Evolutionary conservation across 192 early-diverging fungal genomes (phyloP).

Genomic region (Coemansia sp.): DNA sequence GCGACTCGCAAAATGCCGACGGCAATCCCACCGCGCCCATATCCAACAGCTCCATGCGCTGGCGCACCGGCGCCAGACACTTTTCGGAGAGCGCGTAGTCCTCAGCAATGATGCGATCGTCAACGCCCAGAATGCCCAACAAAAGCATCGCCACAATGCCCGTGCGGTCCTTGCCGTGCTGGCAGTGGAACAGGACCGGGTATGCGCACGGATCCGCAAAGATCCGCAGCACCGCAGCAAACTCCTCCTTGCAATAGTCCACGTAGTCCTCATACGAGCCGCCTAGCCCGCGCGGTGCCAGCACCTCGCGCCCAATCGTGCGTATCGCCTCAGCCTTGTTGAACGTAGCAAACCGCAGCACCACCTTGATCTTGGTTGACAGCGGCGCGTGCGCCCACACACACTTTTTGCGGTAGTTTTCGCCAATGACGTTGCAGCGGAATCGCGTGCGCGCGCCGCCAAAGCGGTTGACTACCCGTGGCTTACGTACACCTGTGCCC

Average conservation of each 20-base stretch:
- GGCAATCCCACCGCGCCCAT: conserved; percentile 55
- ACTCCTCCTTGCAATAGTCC: conserved; percentile 51
- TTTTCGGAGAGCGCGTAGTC: conserved; percentile 56
- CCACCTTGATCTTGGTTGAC: conserved; percentile 48
- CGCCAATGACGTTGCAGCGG: conserved; percentile 51
- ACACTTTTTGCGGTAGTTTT: conserved; percentile 48
- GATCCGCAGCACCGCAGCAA: conserved; percentile 49
- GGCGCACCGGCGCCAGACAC: conserved; percentile 41
- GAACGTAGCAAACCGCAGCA: conserved; percentile 46
- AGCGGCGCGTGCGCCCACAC: conserved; percentile 48
- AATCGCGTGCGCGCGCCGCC: conserved; percentile 37
- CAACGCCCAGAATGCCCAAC: conserved; percentile 52
- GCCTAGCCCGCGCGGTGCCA: conserved; percentile 44
- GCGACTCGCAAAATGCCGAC: conserved; percentile 50
- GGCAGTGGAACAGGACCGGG: conserved; percentile 64
- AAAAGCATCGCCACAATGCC: conserved; percentile 58
- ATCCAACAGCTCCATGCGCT: conserved; percentile 49
- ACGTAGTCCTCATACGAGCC: conserved; percentile 54
- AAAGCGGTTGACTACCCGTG: conserved; percentile 26
- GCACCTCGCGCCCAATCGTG: conserved; percentile 47
- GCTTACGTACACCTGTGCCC: conserved; percentile 3
- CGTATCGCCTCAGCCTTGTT: conserved; percentile 50
- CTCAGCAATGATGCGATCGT: conserved; percentile 53
- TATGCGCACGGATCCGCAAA: conserved; percentile 54
- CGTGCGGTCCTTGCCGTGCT: conserved; percentile 66